Percentiles rank a stretch among this genome's conserved stretches.
These are phyloP conservation scores for Phytophthora fragariaefolia DNA, from an alignment of 352 stramenopile genomes.

Conservation along the genomic window DNA sequence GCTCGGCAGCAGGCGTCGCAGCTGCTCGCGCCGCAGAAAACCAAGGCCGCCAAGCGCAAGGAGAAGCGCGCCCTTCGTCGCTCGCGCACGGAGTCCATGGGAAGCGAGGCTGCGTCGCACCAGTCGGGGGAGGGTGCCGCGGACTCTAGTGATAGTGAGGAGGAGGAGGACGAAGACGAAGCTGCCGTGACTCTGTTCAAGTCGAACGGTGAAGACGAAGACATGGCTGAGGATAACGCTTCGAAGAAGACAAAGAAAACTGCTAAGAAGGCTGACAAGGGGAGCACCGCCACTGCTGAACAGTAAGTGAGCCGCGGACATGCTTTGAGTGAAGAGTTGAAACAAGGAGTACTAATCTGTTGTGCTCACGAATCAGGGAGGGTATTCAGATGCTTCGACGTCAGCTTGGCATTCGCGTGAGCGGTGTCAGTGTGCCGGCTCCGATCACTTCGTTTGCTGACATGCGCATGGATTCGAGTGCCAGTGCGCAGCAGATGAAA, in stretches of 20 bases:
- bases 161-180: conserved; percentile 44
- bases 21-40: conserved; percentile 62
- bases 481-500: conserved; percentile 69
- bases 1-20: conserved; percentile 71
- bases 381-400: conserved; percentile 69
- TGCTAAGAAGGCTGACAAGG: conserved; percentile 39
- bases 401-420: conserved; percentile 84
- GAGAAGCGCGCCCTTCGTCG: conserved; percentile 53
- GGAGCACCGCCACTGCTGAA: conserved; percentile 25
- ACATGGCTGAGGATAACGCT: conserved; percentile 9
- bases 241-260: conserved; percentile 30
- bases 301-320: conserved; percentile 29
- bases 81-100: conserved; percentile 50
- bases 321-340: neutral
- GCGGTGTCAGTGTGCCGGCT: conserved; percentile 64
- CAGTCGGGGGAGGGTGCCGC: conserved; percentile 22
- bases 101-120: conserved; percentile 24
- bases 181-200: conserved; percentile 64
- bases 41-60: conserved; percentile 50
- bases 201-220: conserved; percentile 26
- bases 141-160: conserved; percentile 33
- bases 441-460: conserved; percentile 79
- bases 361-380: conserved; percentile 41
- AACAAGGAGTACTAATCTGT: neutral
- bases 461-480: conserved; percentile 61